Conservation (phyloP, 495 filamentous ascomycete species). For the Trichocladium uniseriatum region DNA sequence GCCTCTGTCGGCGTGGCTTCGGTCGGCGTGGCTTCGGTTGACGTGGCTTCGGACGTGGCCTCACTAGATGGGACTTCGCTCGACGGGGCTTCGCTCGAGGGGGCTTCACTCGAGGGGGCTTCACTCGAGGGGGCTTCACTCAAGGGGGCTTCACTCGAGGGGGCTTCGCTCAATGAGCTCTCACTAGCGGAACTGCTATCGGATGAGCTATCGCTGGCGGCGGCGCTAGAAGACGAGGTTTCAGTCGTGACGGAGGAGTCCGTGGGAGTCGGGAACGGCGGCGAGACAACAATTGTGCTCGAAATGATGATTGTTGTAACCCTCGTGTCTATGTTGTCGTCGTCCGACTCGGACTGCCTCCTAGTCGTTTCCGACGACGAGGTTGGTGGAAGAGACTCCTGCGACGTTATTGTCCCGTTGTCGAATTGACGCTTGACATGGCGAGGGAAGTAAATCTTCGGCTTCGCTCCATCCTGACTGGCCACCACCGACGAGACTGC, state of each 20-base stretch:
- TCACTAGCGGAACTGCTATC: not conserved
- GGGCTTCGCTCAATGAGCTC: not conserved
- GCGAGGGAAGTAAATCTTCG: constrained; percentile 51
- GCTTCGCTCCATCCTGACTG: constrained; percentile 32
- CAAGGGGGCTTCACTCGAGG: not conserved
- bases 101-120: too few relatives aligned
- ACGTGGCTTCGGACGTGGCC: too few relatives aligned
- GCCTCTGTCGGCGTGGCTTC: too few relatives aligned
- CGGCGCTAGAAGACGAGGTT: not conserved
- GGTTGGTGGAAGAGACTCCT: not conserved
- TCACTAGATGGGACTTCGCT: too few relatives aligned
- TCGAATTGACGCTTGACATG: constrained; percentile 49
- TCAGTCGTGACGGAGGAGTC: not conserved
- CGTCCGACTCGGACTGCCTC: constrained; percentile 18
- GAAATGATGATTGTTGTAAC: constrained; percentile 23
- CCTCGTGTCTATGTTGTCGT: not conserved
- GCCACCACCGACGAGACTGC: constrained; percentile 41
- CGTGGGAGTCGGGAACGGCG: too few relatives aligned
- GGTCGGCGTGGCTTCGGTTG: too few relatives aligned
- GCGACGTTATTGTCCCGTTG: constrained; percentile 39
- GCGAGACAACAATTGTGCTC: constrained; percentile 14
- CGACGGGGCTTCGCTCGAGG: too few relatives aligned
- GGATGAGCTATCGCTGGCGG: not conserved
- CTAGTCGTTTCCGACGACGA: constrained; percentile 20
- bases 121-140: not conserved